phyloP scores from a whole-genome alignment of 164 flowering plant genomes.

The Stephania yunnanensis region DNA sequence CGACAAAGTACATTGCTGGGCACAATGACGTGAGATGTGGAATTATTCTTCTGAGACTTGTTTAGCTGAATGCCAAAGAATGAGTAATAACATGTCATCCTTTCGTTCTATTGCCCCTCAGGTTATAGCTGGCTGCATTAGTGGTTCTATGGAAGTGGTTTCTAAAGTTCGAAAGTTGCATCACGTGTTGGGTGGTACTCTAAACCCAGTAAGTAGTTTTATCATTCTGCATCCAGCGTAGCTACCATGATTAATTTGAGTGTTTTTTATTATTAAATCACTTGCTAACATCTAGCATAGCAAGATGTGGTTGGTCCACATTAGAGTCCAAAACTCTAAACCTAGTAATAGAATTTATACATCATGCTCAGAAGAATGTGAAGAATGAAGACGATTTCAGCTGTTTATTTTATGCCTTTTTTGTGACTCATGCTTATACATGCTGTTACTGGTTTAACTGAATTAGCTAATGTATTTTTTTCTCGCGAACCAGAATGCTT shows the following conservation, averaged over 20 bases:
- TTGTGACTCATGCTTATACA: neutral
- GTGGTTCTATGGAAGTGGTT: conserved; percentile 68
- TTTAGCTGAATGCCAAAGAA: neutral
- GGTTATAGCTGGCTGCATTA: conserved; percentile 92
- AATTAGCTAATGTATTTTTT: neutral
- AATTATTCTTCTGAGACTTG: too few relatives aligned
- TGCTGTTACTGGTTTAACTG: neutral
- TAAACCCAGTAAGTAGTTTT: conserved; percentile 68
- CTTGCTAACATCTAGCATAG: neutral
- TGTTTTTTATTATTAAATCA: neutral
- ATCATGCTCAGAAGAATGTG: neutral
- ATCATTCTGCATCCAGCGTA: neutral
- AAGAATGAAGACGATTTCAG: neutral
- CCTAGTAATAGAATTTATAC: neutral
- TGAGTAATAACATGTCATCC: neutral
- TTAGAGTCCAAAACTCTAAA: neutral
- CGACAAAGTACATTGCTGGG: conserved; percentile 83
- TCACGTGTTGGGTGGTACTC: conserved; percentile 82
- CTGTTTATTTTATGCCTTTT: neutral
- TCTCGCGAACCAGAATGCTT: conserved; percentile 59
- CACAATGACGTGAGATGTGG: conserved; percentile 72
- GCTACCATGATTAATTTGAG: neutral
- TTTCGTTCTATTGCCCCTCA: conserved; percentile 17
- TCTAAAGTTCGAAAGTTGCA: conserved; percentile 67
- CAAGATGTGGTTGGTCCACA: neutral